phyloP scores from a whole-genome alignment of 2,329 filamentous ascomycete species.

The Tolypocladium nubicola region DNA sequence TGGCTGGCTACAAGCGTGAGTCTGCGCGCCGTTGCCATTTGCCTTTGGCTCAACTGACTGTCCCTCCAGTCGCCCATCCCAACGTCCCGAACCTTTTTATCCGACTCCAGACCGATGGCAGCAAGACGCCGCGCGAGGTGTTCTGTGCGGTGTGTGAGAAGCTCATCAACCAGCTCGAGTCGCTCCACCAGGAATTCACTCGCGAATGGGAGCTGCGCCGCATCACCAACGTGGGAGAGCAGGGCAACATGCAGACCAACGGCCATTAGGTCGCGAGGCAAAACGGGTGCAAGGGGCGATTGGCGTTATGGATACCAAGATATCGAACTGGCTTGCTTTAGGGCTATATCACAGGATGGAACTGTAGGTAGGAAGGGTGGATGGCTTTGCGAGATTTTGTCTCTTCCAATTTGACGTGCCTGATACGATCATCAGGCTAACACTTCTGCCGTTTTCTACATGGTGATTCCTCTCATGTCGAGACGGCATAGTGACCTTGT shows the following conservation, averaged over 20 bases:
- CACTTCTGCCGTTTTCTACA: neutral
- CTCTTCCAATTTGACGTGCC: neutral
- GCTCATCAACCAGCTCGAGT: constrained; percentile 70
- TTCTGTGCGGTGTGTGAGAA: constrained; percentile 72
- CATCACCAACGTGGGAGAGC: constrained; percentile 61
- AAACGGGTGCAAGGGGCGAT: constrained; percentile 3
- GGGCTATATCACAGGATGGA: neutral
- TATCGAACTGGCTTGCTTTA: constrained; percentile 4
- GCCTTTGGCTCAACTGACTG: constrained; percentile 6
- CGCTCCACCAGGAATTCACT: constrained; percentile 77
- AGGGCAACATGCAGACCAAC: constrained; percentile 31
- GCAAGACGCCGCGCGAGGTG: constrained; percentile 79
- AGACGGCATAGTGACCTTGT: too few relatives aligned
- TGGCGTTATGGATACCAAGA: constrained; percentile 13
- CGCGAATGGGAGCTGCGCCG: constrained; percentile 85
- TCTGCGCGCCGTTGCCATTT: constrained; percentile 16
- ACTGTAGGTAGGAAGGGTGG: neutral
- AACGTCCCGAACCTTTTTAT: constrained; percentile 55
- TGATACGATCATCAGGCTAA: neutral
- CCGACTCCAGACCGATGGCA: constrained; percentile 85
- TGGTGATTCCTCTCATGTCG: neutral
- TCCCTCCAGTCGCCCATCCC: constrained; percentile 38
- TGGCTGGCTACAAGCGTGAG: constrained; percentile 84
- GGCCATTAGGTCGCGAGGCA: constrained; percentile 15
- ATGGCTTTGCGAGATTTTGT: neutral